Evolutionary conservation across 805 yeast species (phyloP).

Genomic region (Wickerhamiella hasegawae): DNA sequence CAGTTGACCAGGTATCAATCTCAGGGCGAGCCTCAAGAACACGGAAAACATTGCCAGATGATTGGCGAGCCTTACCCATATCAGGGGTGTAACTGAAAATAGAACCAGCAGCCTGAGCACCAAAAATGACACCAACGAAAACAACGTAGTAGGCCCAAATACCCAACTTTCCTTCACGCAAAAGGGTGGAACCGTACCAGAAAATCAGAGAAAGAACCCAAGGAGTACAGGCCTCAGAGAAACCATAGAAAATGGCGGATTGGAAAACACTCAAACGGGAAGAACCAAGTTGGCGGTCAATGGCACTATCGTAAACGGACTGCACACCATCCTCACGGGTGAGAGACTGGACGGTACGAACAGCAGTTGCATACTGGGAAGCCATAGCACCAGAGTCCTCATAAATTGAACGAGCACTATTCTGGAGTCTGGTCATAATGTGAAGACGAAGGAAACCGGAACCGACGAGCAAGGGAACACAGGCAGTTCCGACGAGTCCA

Average conservation of each 20-base stretch:
- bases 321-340: slow-evolving; percentile 27
- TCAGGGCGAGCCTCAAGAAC: slow-evolving; percentile 21
- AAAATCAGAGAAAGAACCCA: slow-evolving; percentile 27
- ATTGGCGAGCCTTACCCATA: slow-evolving; percentile 27
- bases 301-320: slow-evolving; percentile 16
- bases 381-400: slow-evolving; percentile 27
- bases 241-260: slow-evolving; percentile 24
- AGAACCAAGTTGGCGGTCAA: slow-evolving; percentile 18
- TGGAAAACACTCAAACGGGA: slow-evolving; percentile 16
- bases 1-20: slow-evolving; percentile 20
- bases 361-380: slow-evolving; percentile 24
- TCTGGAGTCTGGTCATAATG: slow-evolving; percentile 21
- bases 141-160: slow-evolving; percentile 25
- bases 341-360: slow-evolving; percentile 26
- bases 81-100: slow-evolving; percentile 30
- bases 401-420: slow-evolving; percentile 24
- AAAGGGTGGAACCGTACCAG: slow-evolving; percentile 28
- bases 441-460: slow-evolving; percentile 25
- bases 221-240: slow-evolving; percentile 26
- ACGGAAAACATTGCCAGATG: slow-evolving; percentile 21
- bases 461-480: slow-evolving; percentile 25
- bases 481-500: slow-evolving; percentile 26
- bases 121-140: slow-evolving; percentile 24
- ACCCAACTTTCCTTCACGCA: slow-evolving; percentile 19
- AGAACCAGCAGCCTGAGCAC: slow-evolving; percentile 29